Base-by-base conservation (phyloP, 495 filamentous ascomycete species). In the Trichocladium antarcticum region DNA sequence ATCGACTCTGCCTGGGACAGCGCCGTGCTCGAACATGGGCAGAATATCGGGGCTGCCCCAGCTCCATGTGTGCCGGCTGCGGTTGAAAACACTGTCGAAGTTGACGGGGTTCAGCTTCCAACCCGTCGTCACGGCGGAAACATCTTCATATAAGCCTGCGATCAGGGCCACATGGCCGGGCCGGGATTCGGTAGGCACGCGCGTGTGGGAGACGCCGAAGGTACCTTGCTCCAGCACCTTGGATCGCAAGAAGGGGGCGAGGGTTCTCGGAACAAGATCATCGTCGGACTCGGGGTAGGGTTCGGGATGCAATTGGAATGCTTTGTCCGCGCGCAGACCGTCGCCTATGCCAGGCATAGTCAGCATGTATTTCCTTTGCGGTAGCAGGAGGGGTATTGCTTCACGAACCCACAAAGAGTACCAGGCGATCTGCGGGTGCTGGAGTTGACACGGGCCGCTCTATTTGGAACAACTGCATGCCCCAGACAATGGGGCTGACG, bases 21-120 rank as follows among this genome's bases (percentile, higher is more conserved):
- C 93, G 1, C 93, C 93, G 53, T 90, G 79, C 61, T 93, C 79
- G 60, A 99, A 99, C 93, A 99, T 99, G 10, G 81, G 86, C 43
- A 97, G 69, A 58, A 99, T 99, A 70, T 99, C 93, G 11, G 90
- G 90, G 58, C 90, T 96, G 7, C 93, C 92, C 93, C 93, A 99
- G 64, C 87, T 90, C 93, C 93, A 99, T 4, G 93, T 97, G 68
- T 97, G 93, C 24, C 84, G 71, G 60, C 89, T 96, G 48, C 84
- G 81, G 61, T 99, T 99, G 76, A 99, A 99, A 9, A 99, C 85
- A 56, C 89, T 95, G 69, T 99, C 93, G 59, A 99, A 99, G 62
- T 96, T 86, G 53, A 99, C 93, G 0, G 93, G 92, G 61, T 99
- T 99, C 58, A 96, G 67, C 66, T 97, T 97, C 93, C 93, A 99